Percentiles rank a stretch among this genome's conserved stretches.
Conservation (phyloP, 495 filamentous ascomycete species). For the Thermothielavioides terrestris region DNA sequence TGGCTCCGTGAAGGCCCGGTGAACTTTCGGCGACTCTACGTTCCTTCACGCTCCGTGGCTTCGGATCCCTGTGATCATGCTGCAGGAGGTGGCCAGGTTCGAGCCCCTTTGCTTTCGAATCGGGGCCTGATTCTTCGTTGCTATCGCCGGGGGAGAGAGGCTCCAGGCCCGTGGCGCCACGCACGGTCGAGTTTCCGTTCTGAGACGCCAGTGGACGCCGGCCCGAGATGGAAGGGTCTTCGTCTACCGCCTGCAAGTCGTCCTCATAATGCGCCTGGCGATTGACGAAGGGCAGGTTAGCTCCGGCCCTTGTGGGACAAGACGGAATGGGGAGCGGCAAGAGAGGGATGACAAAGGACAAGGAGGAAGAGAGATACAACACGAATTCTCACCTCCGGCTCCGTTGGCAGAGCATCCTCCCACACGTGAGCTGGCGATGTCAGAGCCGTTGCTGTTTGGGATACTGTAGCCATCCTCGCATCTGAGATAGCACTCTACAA, state of each 20-base stretch:
- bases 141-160: constrained; percentile 9
- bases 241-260: constrained; percentile 10
- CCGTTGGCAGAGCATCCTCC: constrained; percentile 37
- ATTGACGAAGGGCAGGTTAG: too few relatives aligned
- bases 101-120: constrained; percentile 12
- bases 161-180: constrained; percentile 9
- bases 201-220: constrained; percentile 20
- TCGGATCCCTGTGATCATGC: constrained; percentile 25
- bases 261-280: constrained; percentile 14
- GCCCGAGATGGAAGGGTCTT: constrained; percentile 10
- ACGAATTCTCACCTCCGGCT: constrained; percentile 30
- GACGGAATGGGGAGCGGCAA: too few relatives aligned
- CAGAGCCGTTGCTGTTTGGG: constrained; percentile 40
- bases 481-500: constrained; percentile 1
- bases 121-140: constrained; percentile 10
- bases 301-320: too few relatives aligned
- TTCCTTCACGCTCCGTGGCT: constrained; percentile 43
- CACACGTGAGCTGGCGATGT: constrained; percentile 45
- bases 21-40: constrained; percentile 50
- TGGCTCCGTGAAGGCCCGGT: constrained; percentile 45
- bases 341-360: constrained; percentile 1
- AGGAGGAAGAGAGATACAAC: neutral
- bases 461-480: constrained; percentile 46
- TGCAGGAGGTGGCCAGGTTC: constrained; percentile 14
- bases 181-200: constrained; percentile 26